These are phyloP conservation scores for Tetrapisispora taiwanensis DNA, from an alignment of 805 yeast species.

Conservation along the genomic window DNA sequence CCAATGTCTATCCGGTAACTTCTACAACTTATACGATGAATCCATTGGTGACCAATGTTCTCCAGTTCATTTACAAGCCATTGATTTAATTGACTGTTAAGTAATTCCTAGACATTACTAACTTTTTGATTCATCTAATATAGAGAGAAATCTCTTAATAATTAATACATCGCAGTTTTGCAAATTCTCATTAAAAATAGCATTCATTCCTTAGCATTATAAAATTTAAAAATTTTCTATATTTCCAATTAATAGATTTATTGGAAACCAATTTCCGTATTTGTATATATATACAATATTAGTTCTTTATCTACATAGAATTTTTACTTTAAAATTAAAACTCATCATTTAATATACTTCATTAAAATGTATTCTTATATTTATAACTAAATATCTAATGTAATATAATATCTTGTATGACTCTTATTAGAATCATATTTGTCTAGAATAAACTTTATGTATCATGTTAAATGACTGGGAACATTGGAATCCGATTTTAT, in stretches of 20 bases:
- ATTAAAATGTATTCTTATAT: too few relatives aligned
- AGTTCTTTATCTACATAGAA: slow-evolving; percentile 1
- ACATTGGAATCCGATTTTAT: too few relatives aligned
- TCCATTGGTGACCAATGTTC: slow-evolving; percentile 44
- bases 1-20: slow-evolving; percentile 55
- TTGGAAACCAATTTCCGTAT: not conserved
- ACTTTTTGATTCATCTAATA: not conserved
- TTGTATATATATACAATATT: not conserved
- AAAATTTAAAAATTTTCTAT: not conserved
- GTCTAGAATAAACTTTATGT: too few relatives aligned
- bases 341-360: not conserved
- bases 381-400: too few relatives aligned
- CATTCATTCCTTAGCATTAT: slow-evolving; percentile 4
- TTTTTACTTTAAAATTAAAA: not conserved
- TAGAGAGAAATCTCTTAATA: not conserved
- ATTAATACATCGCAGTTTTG: slow-evolving; percentile 1
- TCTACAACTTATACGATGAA: slow-evolving; percentile 56
- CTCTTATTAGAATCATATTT: too few relatives aligned
- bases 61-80: slow-evolving; percentile 42
- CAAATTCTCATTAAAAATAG: slow-evolving; percentile 1
- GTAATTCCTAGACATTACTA: not conserved
- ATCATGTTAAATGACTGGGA: too few relatives aligned
- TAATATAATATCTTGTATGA: too few relatives aligned
- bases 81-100: slow-evolving; percentile 36
- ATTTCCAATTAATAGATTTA: not conserved